phyloP scores from a whole-genome alignment of 2,329 filamentous ascomycete species.

The Hypoxylon rubiginosum region DNA sequence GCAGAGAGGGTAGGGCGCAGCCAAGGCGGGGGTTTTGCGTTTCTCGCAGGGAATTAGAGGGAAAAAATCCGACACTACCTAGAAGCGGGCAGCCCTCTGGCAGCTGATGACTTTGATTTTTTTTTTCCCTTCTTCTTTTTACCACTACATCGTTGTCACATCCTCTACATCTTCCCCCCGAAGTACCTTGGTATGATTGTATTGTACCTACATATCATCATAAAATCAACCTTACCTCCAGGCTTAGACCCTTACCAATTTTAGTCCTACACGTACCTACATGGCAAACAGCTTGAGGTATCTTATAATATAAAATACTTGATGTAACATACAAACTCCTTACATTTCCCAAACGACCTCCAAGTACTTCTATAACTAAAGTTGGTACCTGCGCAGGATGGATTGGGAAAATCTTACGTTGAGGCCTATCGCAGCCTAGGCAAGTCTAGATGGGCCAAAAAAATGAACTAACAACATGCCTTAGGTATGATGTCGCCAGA shows the following conservation, averaged over 20 bases:
- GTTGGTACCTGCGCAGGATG: conserved; percentile 25
- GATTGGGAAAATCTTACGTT: conserved; percentile 13
- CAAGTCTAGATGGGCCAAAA: conserved; percentile 7
- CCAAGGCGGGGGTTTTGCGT: conserved; percentile 37
- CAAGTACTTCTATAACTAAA: background rate
- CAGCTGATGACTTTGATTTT: conserved; percentile 24
- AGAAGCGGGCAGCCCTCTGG: conserved; percentile 18
- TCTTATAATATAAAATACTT: background rate
- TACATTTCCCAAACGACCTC: background rate
- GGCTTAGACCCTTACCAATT: background rate
- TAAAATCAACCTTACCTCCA: no score
- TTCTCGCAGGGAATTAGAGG: conserved; percentile 21
- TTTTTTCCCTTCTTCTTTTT: conserved; percentile 2
- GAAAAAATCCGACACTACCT: background rate
- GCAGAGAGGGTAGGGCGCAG: conserved; percentile 9
- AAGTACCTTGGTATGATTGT: no score
- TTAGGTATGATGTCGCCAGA: conserved; percentile 37
- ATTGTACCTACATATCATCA: no score
- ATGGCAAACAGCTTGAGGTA: background rate
- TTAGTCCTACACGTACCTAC: conserved; percentile 26
- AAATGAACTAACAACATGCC: conserved; percentile 11
- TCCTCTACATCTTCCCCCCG: no score
- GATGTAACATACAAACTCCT: background rate
- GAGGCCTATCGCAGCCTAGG: conserved; percentile 2
- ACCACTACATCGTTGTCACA: no score